Evolutionary conservation across 805 yeast species (phyloP).

Genomic region (Ogataea parapolymorpha): DNA sequence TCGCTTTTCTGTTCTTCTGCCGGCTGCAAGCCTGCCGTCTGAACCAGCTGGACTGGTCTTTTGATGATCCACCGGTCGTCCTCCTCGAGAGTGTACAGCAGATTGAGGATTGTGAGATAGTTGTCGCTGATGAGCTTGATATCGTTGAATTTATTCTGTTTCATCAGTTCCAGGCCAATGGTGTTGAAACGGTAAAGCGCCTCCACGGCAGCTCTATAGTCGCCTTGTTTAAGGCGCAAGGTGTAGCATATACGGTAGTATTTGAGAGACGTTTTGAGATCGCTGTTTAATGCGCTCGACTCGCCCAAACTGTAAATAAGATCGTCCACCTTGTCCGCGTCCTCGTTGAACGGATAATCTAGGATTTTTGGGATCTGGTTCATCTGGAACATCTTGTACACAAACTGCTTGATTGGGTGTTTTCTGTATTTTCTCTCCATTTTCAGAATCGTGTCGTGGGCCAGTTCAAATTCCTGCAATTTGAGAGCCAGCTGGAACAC

Average conservation of each 20-base stretch:
- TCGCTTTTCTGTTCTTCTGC: background rate
- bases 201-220: constrained; percentile 47
- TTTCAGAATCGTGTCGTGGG: constrained; percentile 27
- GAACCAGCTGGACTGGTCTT: constrained; percentile 13
- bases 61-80: constrained; percentile 42
- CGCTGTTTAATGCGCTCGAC: constrained; percentile 24
- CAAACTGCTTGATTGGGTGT: constrained; percentile 32
- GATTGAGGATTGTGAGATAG: constrained; percentile 38
- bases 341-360: constrained; percentile 42
- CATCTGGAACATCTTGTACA: constrained; percentile 37
- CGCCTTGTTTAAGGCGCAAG: constrained; percentile 46
- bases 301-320: constrained; percentile 35
- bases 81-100: constrained; percentile 34
- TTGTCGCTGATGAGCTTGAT: constrained; percentile 31
- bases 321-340: constrained; percentile 41
- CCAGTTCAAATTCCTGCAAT: constrained; percentile 29
- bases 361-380: constrained; percentile 40
- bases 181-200: constrained; percentile 40
- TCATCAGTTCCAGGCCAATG: constrained; percentile 16
- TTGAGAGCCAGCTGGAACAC: constrained; percentile 32
- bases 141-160: constrained; percentile 14
- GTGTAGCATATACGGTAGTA: constrained; percentile 50
- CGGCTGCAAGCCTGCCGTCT: constrained; percentile 3
- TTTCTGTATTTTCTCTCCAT: constrained; percentile 25
- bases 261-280: constrained; percentile 34